Evolutionary conservation across 805 yeast species (phyloP).

Genomic region (Starmera amethionina): DNA sequence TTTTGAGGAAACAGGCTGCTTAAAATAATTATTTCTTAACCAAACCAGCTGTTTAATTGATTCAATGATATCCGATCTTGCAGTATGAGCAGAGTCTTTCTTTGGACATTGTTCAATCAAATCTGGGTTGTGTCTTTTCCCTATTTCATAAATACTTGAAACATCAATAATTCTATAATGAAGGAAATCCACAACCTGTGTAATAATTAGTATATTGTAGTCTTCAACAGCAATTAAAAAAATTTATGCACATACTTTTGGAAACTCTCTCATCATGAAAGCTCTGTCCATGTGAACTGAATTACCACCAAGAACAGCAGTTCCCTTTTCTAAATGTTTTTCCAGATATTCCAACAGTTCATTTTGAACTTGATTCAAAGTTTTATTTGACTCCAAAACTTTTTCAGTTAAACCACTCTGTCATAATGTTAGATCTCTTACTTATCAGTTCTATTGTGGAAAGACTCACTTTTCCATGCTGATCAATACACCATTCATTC

Average conservation of each 20-base stretch:
- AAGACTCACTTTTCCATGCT: slow-evolving; percentile 43
- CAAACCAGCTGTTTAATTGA: slow-evolving; percentile 77
- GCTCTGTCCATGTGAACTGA: slow-evolving; percentile 85
- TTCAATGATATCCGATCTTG: slow-evolving; percentile 79
- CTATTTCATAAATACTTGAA: slow-evolving; percentile 74
- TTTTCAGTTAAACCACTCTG: slow-evolving; percentile 66
- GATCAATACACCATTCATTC: slow-evolving; percentile 83
- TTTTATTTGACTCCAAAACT: slow-evolving; percentile 45
- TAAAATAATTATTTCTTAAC: slow-evolving; percentile 60
- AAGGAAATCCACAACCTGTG: slow-evolving; percentile 25
- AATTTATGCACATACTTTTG: too few species aligned
- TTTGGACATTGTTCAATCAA: slow-evolving; percentile 47
- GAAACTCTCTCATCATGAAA: slow-evolving; percentile 79
- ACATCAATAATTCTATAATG: slow-evolving; percentile 86
- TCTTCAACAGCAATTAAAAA: too few species aligned
- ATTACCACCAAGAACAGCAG: slow-evolving; percentile 84
- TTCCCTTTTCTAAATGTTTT: slow-evolving; percentile 38
- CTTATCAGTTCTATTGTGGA: too few species aligned
- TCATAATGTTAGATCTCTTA: not conserved
- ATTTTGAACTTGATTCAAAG: slow-evolving; percentile 49
- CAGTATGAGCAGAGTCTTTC: slow-evolving; percentile 74
- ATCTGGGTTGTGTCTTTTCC: slow-evolving; percentile 64
- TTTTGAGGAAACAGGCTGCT: slow-evolving; percentile 7
- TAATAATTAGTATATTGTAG: too few species aligned
- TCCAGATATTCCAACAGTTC: slow-evolving; percentile 57